Conservation (phyloP, 495 filamentous ascomycete species). For the Hypomontagnella monticulosa region DNA sequence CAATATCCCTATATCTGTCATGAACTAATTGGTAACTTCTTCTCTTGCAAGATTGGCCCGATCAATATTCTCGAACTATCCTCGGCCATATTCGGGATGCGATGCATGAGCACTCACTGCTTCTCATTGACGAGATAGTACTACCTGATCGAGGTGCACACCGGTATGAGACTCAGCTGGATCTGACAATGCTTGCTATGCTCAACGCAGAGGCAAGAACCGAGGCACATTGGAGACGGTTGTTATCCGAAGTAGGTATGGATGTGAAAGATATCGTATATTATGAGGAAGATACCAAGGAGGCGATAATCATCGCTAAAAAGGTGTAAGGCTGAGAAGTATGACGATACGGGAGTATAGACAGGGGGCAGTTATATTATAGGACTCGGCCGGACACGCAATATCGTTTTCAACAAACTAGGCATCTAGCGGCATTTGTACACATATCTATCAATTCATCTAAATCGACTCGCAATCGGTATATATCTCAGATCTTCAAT, state of each 20-base stretch:
- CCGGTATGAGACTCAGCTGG: conserved; percentile 42
- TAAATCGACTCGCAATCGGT: too few relatives aligned
- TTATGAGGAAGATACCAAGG: conserved; percentile 33
- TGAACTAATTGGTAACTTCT: conserved; percentile 24
- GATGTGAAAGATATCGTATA: conserved; percentile 35
- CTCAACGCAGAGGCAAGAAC: conserved; percentile 54
- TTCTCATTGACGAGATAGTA: conserved; percentile 59
- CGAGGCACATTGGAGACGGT: conserved; percentile 50
- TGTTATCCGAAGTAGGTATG: conserved; percentile 52
- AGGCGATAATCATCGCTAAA: conserved; percentile 35
- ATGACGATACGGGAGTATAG: neutral
- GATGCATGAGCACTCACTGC: conserved; percentile 50
- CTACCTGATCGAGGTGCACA: conserved; percentile 48
- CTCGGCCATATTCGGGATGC: conserved; percentile 50
- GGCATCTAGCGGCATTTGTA: too few relatives aligned
- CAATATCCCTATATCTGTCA: neutral
- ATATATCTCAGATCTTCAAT: too few relatives aligned
- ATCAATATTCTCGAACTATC: conserved; percentile 50
- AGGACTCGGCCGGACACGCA: too few relatives aligned
- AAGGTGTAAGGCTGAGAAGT: conserved; percentile 8
- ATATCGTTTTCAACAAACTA: conserved; percentile 18
- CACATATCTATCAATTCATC: too few relatives aligned
- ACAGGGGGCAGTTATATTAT: too few relatives aligned
- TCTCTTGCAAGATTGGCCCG: conserved; percentile 51
- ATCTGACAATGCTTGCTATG: conserved; percentile 54